Percentiles rank a stretch among this genome's conserved stretches.
Evolutionary conservation across 2,329 filamentous ascomycete genomes (phyloP).

Genomic region (Monilinia laxa): DNA sequence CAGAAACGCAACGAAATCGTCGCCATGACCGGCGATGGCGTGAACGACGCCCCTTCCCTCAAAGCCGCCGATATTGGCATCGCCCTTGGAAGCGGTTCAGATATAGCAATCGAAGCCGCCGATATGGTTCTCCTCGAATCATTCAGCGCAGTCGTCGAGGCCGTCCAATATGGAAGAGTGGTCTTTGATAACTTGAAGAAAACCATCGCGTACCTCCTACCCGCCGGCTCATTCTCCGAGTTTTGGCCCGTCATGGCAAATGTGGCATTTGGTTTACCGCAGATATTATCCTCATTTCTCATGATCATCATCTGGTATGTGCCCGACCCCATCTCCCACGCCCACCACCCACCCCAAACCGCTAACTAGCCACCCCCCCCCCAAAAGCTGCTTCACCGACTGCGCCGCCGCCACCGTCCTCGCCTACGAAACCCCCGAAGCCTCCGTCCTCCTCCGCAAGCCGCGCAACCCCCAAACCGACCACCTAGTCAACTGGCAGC

Average conservation of each 20-base stretch:
- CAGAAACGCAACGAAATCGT: slow-evolving; percentile 57
- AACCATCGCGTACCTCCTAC: slow-evolving; percentile 58
- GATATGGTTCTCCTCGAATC: slow-evolving; percentile 66
- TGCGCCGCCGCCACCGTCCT: slow-evolving; percentile 69
- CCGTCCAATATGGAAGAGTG: slow-evolving; percentile 68
- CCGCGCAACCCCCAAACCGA: slow-evolving; percentile 68
- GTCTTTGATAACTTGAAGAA: slow-evolving; percentile 83
- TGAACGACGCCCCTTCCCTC: slow-evolving; percentile 54
- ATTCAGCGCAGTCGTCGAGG: slow-evolving; percentile 70
- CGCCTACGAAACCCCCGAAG: slow-evolving; percentile 73
- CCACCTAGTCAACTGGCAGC: slow-evolving; percentile 68
- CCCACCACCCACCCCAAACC: background rate
- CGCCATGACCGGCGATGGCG: slow-evolving; percentile 51
- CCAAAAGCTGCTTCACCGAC: slow-evolving; percentile 64
- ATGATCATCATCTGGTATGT: slow-evolving; percentile 43
- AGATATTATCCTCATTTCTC: slow-evolving; percentile 57
- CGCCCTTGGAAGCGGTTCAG: slow-evolving; percentile 56
- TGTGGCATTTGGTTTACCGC: slow-evolving; percentile 58
- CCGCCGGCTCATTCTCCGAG: slow-evolving; percentile 59
- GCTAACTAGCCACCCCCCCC: background rate
- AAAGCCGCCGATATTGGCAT: slow-evolving; percentile 66
- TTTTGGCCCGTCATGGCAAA: slow-evolving; percentile 60
- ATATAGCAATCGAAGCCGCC: slow-evolving; percentile 61
- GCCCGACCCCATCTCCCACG: too few relatives aligned
- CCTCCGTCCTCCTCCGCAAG: slow-evolving; percentile 66